Conservation (phyloP, 768 basidiomycete genomes). For the Ramaria sp. region DNA sequence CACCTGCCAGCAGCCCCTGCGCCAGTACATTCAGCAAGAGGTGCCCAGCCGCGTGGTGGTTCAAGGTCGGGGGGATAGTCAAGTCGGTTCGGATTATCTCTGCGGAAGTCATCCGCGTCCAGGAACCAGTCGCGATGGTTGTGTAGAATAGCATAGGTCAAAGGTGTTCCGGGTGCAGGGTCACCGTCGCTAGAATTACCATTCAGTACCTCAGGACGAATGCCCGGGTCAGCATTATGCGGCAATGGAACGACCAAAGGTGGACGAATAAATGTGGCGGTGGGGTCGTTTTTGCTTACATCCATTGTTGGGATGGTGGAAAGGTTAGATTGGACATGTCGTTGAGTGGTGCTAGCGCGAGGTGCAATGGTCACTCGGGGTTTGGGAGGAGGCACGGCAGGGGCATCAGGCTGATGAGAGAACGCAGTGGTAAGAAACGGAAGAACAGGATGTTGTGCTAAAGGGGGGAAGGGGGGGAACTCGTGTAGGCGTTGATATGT, state of each 20-base stretch:
- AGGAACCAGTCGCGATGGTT: slow-evolving; percentile 75
- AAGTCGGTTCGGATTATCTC: slow-evolving; percentile 38
- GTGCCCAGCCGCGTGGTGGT: slow-evolving; percentile 80
- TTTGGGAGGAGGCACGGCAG: not conserved
- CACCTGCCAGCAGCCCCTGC: not conserved
- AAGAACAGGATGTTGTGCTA: slow-evolving; percentile 6
- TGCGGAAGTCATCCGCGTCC: slow-evolving; percentile 48
- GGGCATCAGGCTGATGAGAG: not conserved
- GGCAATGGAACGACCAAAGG: slow-evolving; percentile 55
- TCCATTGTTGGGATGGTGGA: slow-evolving; percentile 28
- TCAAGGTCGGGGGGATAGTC: slow-evolving; percentile 69
- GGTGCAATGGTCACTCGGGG: not conserved
- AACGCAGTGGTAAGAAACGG: slow-evolving; percentile 8
- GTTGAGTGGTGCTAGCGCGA: not conserved
- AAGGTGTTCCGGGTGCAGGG: slow-evolving; percentile 12
- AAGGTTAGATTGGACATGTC: slow-evolving; percentile 2
- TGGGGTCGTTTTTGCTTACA: slow-evolving; percentile 55
- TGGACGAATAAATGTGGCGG: slow-evolving; percentile 60
- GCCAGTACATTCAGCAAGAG: slow-evolving; percentile 16
- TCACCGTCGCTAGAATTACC: slow-evolving; percentile 32
- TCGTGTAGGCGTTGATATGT: slow-evolving; percentile 7
- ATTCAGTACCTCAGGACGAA: not conserved
- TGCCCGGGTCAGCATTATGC: slow-evolving; percentile 18
- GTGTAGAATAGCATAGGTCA: slow-evolving; percentile 64
- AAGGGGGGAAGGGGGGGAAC: slow-evolving; percentile 7